These are phyloP conservation scores for Suhomyces emberorum DNA, from an alignment of 805 yeast genomes.

Conservation along the genomic window DNA sequence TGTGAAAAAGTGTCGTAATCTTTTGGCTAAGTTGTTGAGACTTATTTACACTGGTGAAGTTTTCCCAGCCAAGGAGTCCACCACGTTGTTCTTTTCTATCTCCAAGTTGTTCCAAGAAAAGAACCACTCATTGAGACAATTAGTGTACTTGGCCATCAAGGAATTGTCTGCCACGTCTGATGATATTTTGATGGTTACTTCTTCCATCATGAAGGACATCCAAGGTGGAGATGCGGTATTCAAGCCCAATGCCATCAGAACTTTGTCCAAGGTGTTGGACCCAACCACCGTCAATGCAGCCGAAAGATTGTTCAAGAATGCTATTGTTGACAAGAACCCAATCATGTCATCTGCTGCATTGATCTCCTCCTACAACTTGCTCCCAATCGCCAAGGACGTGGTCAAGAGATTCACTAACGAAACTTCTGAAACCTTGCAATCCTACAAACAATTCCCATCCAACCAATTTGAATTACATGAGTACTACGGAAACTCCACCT, in stretches of 20 bases:
- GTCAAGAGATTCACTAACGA: constrained; percentile 94
- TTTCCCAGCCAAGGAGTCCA: constrained; percentile 86
- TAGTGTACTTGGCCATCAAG: constrained; percentile 90
- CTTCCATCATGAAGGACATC: constrained; percentile 96
- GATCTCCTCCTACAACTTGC: constrained; percentile 82
- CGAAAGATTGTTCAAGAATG: constrained; percentile 87
- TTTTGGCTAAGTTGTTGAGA: constrained; percentile 79
- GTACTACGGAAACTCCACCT: constrained; percentile 50
- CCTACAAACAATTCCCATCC: constrained; percentile 52
- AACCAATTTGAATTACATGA: constrained; percentile 52
- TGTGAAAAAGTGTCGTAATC: constrained; percentile 78
- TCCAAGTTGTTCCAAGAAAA: constrained; percentile 93
- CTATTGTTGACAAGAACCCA: constrained; percentile 88
- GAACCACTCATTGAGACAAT: constrained; percentile 82
- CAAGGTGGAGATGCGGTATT: constrained; percentile 83
- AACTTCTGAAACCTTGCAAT: constrained; percentile 82
- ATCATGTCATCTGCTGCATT: constrained; percentile 91
- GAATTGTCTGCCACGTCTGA: constrained; percentile 81
- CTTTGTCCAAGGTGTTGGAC: constrained; percentile 86
- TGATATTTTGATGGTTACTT: constrained; percentile 95
- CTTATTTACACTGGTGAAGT: constrained; percentile 81
- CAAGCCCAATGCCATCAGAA: constrained; percentile 93
- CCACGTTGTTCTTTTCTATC: constrained; percentile 87
- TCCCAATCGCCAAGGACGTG: constrained; percentile 87
- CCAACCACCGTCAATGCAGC: constrained; percentile 87